Evolutionary conservation across 2,329 filamentous ascomycete genomes (phyloP).

Genomic region (Scolecobasidium constrictum): DNA sequence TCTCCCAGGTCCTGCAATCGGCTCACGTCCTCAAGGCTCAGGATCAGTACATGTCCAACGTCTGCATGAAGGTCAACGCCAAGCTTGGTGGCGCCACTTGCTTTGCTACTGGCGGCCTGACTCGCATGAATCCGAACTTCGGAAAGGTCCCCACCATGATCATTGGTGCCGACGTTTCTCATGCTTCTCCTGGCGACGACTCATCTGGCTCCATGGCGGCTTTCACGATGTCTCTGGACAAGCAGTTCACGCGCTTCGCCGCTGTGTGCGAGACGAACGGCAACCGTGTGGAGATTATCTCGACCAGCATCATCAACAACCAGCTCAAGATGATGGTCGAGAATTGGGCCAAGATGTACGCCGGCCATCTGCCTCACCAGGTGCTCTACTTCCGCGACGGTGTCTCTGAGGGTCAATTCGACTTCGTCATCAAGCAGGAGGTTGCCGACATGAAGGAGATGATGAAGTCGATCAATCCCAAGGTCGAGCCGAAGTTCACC

Average conservation of each 20-base stretch:
- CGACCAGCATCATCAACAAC: constrained; percentile 49
- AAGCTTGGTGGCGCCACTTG: constrained; percentile 81
- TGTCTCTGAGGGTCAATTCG: constrained; percentile 78
- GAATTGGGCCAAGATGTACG: constrained; percentile 51
- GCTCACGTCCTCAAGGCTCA: constrained; percentile 58
- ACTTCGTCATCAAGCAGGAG: constrained; percentile 69
- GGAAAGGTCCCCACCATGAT: constrained; percentile 55
- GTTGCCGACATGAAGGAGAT: constrained; percentile 56
- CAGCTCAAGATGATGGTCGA: constrained; percentile 55
- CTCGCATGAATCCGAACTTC: constrained; percentile 7
- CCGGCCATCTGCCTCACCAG: constrained; percentile 51
- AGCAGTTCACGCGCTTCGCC: constrained; percentile 59
- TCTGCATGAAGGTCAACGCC: constrained; percentile 92
- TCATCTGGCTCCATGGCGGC: constrained; percentile 63
- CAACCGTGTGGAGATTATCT: constrained; percentile 68
- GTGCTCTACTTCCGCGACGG: constrained; percentile 92
- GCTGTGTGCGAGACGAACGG: constrained; percentile 78
- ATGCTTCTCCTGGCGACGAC: constrained; percentile 57
- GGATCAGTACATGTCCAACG: constrained; percentile 83
- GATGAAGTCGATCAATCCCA: constrained; percentile 16
- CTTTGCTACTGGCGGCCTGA: constrained; percentile 19
- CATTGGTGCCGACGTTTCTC: constrained; percentile 85
- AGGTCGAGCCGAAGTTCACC: constrained; percentile 44
- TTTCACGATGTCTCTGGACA: constrained; percentile 71
- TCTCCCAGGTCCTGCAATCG: constrained; percentile 72